Base-by-base conservation (phyloP, 108 stramenopile genomes). In the Skeletonema marinoi region DNA sequence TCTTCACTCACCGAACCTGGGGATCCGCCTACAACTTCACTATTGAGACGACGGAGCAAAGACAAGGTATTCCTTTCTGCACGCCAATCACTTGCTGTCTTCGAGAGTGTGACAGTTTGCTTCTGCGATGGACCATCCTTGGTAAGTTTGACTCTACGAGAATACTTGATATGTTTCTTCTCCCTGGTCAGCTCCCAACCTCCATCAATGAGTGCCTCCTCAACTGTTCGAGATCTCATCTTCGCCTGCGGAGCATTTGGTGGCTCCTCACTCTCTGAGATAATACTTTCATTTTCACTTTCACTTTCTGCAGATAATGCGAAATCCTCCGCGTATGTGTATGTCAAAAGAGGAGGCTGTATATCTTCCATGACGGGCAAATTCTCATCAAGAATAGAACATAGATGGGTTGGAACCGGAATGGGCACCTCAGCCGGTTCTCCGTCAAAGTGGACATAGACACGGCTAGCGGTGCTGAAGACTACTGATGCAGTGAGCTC, bases 31-130 rank as follows among this genome's bases (percentile, higher is more conserved):
- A 14, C 3, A 48, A 62, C 16, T 30, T 14, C 60, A 35, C 17
- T 16, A 36, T 36, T 36, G 36, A 64, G 41, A 41, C 63, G 63
- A 38, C 63, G 63, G 38, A 64, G 63, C 63, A 64, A 35, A 64
- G 63, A 35, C 31, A 64, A 29, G 35, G 33, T 7, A 39, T 64
- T 64, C 33, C 35, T 64, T 2, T 17, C 36, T 12, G 63, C 63
- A 3, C 63, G 36, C 63, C 62, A 63, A 17, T 63, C 62, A 17
- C 62, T 63, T 3, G 62, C 4, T 5, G 62, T 63, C 62, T 63
- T 63, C 5, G 62, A 63, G 11, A 63, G 32, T 16, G 62, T 63
- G 39, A 63, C 62, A 63, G 38, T 63, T 17, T 63, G 62, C 62
- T 63, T 63, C 39, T 21, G 62, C 6, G 62, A 11, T 1, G 38